phyloP scores from a whole-genome alignment of 2,329 filamentous ascomycete species.

The Ploettnerulaceae sp. region DNA sequence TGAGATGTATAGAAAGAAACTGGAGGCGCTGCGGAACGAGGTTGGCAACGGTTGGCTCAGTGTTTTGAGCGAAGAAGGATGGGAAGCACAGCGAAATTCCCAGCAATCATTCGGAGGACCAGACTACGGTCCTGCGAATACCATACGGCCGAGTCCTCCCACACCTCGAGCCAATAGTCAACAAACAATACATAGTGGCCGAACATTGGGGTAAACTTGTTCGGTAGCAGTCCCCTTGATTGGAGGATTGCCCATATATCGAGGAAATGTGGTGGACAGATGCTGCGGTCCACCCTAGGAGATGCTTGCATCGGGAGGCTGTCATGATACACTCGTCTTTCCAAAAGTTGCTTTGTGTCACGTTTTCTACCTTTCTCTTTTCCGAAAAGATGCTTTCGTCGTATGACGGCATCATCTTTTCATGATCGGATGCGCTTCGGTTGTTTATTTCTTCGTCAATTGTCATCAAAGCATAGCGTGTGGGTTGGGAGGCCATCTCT shows the following conservation, averaged over 20 bases:
- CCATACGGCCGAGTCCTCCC: slow-evolving; percentile 29
- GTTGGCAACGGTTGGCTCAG: slow-evolving; percentile 85
- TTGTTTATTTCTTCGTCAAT: slow-evolving; percentile 9
- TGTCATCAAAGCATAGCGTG: slow-evolving; percentile 26
- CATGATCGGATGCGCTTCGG: slow-evolving; percentile 6
- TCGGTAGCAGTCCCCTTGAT: slow-evolving; percentile 13
- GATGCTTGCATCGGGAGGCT: slow-evolving; percentile 17
- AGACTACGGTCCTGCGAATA: slow-evolving; percentile 30
- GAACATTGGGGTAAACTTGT: slow-evolving; percentile 31
- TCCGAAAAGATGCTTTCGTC: slow-evolving; percentile 17
- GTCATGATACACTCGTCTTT: slow-evolving; percentile 28
- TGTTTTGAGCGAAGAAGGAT: slow-evolving; percentile 73
- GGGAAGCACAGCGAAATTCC: slow-evolving; percentile 40
- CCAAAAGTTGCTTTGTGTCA: slow-evolving; percentile 15
- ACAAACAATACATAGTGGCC: slow-evolving; percentile 34
- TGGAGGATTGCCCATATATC: slow-evolving; percentile 7
- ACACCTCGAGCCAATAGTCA: slow-evolving; percentile 32
- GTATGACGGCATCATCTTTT: slow-evolving; percentile 23
- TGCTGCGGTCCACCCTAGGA: not conserved
- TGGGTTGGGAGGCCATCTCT: slow-evolving; percentile 21
- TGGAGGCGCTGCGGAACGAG: slow-evolving; percentile 79
- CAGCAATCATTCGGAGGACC: slow-evolving; percentile 25
- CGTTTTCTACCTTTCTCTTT: slow-evolving; percentile 14
- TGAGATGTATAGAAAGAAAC: slow-evolving; percentile 80
- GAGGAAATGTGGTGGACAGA: slow-evolving; percentile 1